These are phyloP conservation scores for Chaetomiaceae sp. DNA, from an alignment of 2,329 filamentous ascomycete genomes.

Conservation along the genomic window DNA sequence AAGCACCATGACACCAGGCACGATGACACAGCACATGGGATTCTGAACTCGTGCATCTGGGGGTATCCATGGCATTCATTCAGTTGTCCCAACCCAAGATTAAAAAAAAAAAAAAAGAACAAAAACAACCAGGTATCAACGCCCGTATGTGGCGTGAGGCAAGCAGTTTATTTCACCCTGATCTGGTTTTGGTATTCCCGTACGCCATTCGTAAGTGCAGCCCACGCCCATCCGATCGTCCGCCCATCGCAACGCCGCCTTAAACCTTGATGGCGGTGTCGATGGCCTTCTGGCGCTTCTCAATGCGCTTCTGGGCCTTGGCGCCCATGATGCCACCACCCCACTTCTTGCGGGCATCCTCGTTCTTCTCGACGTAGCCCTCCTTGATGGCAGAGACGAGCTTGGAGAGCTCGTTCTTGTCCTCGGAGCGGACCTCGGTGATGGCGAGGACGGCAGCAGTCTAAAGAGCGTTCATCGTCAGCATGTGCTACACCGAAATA, in stretches of 20 bases:
- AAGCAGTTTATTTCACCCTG: constrained; percentile 28
- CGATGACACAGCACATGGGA: constrained; percentile 9
- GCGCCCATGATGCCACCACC: constrained; percentile 98
- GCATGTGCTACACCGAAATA: neutral
- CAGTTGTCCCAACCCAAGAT: constrained; percentile 19
- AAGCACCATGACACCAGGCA: neutral
- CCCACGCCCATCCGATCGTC: constrained; percentile 22
- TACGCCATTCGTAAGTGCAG: constrained; percentile 32
- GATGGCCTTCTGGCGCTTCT: constrained; percentile 91
- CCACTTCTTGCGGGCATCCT: constrained; percentile 89
- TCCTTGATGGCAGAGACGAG: constrained; percentile 96
- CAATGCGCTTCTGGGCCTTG: constrained; percentile 75
- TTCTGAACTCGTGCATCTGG: constrained; percentile 13
- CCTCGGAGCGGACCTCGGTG: constrained; percentile 95
- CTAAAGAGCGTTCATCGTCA: constrained; percentile 39
- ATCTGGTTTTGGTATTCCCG: constrained; percentile 33
- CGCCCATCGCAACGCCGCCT: constrained; percentile 30
- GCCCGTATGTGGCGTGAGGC: constrained; percentile 24
- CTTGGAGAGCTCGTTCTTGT: constrained; percentile 98
- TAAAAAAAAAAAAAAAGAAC: constrained; percentile 13
- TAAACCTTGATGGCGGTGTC: constrained; percentile 98
- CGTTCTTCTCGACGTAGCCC: constrained; percentile 93
- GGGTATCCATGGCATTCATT: constrained; percentile 23
- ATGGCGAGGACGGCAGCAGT: constrained; percentile 93
- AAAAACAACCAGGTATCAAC: constrained; percentile 16